Evolutionary conservation across 192 early-diverging fungal species (phyloP).

Genomic region (Gamsiella multidivaricata): DNA sequence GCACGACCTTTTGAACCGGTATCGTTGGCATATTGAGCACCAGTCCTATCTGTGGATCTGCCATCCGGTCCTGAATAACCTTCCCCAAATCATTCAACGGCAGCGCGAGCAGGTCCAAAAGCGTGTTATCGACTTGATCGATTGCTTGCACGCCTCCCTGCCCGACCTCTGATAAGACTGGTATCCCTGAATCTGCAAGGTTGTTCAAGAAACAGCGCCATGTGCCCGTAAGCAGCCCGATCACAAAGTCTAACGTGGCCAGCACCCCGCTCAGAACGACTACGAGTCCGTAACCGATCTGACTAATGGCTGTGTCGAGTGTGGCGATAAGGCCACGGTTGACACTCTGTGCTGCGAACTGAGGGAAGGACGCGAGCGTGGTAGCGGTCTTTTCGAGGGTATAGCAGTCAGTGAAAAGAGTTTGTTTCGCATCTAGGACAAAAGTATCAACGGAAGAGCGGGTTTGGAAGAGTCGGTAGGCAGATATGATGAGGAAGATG

Average conservation of each 20-base stretch:
- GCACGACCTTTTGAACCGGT: conserved; percentile 1
- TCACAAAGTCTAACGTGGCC: conserved; percentile 11
- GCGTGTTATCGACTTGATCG: conserved; percentile 18
- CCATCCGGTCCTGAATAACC: conserved; percentile 24
- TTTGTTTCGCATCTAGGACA: neutral
- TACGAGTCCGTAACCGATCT: conserved; percentile 27
- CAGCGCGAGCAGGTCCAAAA: neutral
- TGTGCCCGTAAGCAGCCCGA: conserved; percentile 27
- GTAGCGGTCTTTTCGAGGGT: conserved; percentile 18
- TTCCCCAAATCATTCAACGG: conserved; percentile 24
- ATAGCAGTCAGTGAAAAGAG: conserved; percentile 11
- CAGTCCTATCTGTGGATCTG: conserved; percentile 13
- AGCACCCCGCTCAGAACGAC: conserved; percentile 25
- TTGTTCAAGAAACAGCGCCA: conserved; percentile 44
- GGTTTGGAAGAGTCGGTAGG: conserved; percentile 25
- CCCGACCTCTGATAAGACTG: conserved; percentile 30
- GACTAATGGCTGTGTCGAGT: conserved; percentile 11
- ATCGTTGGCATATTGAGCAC: neutral
- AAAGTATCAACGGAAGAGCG: conserved; percentile 1
- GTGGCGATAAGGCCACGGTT: conserved; percentile 17
- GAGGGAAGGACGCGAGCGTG: conserved; percentile 8
- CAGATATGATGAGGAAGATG: conserved; percentile 26
- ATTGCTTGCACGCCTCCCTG: conserved; percentile 24
- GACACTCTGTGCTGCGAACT: conserved; percentile 18
- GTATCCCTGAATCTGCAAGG: conserved; percentile 18